Conservation (phyloP, 75 land plant genomes). For the Cryptomeria japonica region DNA sequence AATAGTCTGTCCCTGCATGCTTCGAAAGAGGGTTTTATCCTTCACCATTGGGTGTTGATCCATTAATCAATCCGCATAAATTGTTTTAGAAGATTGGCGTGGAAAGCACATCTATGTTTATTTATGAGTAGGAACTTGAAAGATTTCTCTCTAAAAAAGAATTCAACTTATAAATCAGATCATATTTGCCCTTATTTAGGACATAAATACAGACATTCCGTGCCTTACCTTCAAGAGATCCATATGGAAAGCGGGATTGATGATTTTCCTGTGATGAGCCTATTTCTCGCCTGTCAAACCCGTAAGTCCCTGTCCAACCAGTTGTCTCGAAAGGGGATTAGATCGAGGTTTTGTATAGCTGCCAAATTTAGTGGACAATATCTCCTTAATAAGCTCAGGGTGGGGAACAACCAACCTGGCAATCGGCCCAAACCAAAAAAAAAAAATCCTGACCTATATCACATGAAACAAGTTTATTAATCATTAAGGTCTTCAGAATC, state of each 20-base stretch:
- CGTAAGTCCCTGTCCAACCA: constrained; percentile 18
- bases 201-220: not conserved
- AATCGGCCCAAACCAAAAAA: constrained; percentile 18
- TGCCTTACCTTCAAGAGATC: constrained; percentile 48
- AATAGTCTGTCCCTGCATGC: not conserved
- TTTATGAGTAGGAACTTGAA: not conserved
- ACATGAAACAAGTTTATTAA: not conserved
- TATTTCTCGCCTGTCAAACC: constrained; percentile 42
- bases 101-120: not conserved
- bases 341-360: not conserved
- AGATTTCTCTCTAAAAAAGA: not conserved
- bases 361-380: constrained; percentile 17
- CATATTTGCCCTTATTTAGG: not conserved
- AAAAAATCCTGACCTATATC: constrained; percentile 19
- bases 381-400: constrained; percentile 23
- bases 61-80: not conserved
- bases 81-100: not conserved
- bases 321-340: not conserved
- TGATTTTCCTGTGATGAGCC: constrained; percentile 28
- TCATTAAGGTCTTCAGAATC: not conserved
- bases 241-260: constrained; percentile 41
- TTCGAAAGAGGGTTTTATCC: not conserved
- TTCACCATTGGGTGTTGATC: not conserved
- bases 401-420: constrained; percentile 16
- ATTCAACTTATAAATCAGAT: not conserved